Evolutionary conservation across 805 yeast species (phyloP), one percentile per base, ranked within the genome.

Genomic region (Candida saitoana): DNA sequence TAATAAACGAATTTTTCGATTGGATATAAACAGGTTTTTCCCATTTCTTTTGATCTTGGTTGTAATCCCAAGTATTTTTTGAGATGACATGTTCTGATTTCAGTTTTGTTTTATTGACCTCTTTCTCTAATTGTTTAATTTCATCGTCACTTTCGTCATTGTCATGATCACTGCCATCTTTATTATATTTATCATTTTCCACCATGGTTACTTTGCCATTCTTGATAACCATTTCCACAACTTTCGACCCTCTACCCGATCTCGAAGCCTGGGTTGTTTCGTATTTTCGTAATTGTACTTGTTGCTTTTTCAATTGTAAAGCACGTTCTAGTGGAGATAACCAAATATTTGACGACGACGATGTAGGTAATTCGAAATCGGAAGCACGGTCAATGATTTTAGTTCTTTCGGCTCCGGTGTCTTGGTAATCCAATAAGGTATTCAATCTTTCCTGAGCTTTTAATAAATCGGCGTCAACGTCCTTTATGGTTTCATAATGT

Each of bases 331-430:
- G 73, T 0, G 84, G 82, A 1, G 96, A 82, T 0, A 95, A 81
- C 98, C 99, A 93, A 47, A 83, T 67, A 49, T 78, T 83, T 2
- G 64, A 65, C 31, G 74, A 54, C 1, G 74, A 63, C 2, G 56
- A 45, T 2, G 68, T 67, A 0, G 87, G 78, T 42, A 82, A 62
- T 38, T 87, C 95, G 57, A 77, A 87, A 58, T 93, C 99, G 4
- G 95, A 79, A 0, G 95, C 96, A 56, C 87, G 83, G 58, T 93
- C 99, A 31, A 95, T 90, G 48, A 93, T 88, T 51, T 79, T 80
- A 0, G 99, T 93, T 58, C 99, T 73, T 59, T 88, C 95, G 1
- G 90, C 87, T 5, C 95, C 86, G 14, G 90, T 80, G 2, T 78
- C 87, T 59, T 93, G 99, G 60, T 82, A 93, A 47, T 80, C 76